Base-by-base conservation (phyloP, 2,329 filamentous ascomycete genomes). In the Fusarium transvaalense region DNA sequence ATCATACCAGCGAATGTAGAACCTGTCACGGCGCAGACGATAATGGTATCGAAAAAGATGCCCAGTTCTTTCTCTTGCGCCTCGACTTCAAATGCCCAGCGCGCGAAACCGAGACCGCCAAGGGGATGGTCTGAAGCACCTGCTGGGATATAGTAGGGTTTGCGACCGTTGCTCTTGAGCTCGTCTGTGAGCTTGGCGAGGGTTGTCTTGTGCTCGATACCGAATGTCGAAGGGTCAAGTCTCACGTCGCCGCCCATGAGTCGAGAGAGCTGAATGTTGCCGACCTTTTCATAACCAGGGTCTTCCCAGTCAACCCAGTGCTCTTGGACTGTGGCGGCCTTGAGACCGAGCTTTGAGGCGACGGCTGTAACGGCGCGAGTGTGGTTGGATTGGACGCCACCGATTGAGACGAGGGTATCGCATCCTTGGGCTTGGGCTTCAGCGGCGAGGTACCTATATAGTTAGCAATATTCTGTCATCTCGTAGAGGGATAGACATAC, bases 1-100 rank as follows among this genome's bases (percentile, higher is more conserved):
- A 93, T 83, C 83, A 93, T 91, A 10, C 91, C 91, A 1, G 87
- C 91, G 75, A 91, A 84, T 2, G 91, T 92, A 8, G 85, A 89
- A 6, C 91, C 91, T 1, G 90, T 92, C 3, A 92, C 91, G 19
- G 88, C 89, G 75, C 90, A 92, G 10, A 91, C 90, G 55, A 92
- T 78, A 10, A 92, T 74, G 1, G 86, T 89, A 71, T 91, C 88
- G 76, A 91, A 92, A 76, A 90, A 90, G 13, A 91, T 73, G 1
- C 87, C 88, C 27, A 87, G 68, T 66, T 85, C 81, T 64, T 80
- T 79, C 78, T 92, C 90, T 77, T 92, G 90, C 64, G 82, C 80
- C 46, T 82, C 82, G 0, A 93, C 87, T 77, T 92, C 90, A 35
- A 91, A 88, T 2, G 90, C 89, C 87, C 90, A 92, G 4, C 89